Evolutionary conservation across 331 rosid species (phyloP).

Genomic region (Pyrus hybrid): DNA sequence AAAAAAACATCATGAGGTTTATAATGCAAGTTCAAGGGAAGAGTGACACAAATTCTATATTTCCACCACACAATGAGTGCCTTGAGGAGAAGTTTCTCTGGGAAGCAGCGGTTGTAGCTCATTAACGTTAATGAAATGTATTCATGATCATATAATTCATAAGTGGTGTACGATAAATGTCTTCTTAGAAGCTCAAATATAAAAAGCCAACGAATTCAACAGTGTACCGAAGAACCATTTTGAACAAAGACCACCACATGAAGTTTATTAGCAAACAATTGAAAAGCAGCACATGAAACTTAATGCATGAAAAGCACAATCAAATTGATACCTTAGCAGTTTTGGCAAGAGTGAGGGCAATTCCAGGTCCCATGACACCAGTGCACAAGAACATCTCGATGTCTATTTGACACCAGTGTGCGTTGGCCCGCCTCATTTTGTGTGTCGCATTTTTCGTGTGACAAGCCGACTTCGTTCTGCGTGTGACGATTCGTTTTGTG

Average conservation of each 20-base stretch:
- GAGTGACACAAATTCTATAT: too few relatives aligned
- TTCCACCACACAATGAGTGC: background rate
- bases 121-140: background rate
- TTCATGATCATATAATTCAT: background rate
- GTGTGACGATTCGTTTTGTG: too few relatives aligned
- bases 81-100: background rate
- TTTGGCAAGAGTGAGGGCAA: slow-evolving; percentile 67
- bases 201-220: background rate
- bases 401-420: background rate
- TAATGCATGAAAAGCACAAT: background rate
- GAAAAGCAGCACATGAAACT: too few relatives aligned
- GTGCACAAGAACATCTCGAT: slow-evolving; percentile 58
- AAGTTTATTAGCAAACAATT: too few relatives aligned
- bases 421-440: too few relatives aligned
- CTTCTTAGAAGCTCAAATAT: background rate
- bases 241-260: too few relatives aligned
- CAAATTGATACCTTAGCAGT: slow-evolving; percentile 54
- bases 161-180: background rate
- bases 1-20: background rate
- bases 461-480: too few relatives aligned
- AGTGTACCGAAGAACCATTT: background rate
- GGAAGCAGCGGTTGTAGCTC: background rate
- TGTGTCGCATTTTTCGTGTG: too few relatives aligned
- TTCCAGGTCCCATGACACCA: slow-evolving; percentile 90
- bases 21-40: background rate